These are phyloP conservation scores for Rhizoctonia solani DNA, from an alignment of 1,284 basidiomycete species.

Conservation along the genomic window DNA sequence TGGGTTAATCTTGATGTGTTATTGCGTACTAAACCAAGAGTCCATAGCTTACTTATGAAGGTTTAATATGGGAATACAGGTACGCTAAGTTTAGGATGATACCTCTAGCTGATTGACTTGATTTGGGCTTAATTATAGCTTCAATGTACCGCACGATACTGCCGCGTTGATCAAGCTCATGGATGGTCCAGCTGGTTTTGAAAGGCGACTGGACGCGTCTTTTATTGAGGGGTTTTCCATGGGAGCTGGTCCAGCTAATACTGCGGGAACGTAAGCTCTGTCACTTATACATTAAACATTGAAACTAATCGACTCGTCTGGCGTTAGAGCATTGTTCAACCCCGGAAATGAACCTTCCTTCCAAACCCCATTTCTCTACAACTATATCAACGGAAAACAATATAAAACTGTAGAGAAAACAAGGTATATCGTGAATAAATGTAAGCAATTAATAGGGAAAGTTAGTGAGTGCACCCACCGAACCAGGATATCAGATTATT, in stretches of 20 bases:
- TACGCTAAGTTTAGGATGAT: not conserved
- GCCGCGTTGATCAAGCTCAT: conserved; percentile 25
- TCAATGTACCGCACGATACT: conserved; percentile 10
- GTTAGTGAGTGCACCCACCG: not conserved
- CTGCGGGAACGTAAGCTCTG: conserved; percentile 8
- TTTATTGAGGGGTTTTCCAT: conserved; percentile 4
- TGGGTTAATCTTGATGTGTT: not conserved
- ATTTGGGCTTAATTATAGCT: not conserved
- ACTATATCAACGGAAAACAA: conserved; percentile 24
- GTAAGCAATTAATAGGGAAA: not conserved
- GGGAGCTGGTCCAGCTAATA: conserved; percentile 9
- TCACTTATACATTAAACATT: not conserved
- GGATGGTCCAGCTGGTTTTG: conserved; percentile 18
- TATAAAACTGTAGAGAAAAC: conserved; percentile 30
- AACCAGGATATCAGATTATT: not conserved
- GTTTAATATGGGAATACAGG: conserved; percentile 27
- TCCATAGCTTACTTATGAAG: conserved; percentile 19
- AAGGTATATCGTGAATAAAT: conserved; percentile 13
- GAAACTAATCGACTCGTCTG: not conserved
- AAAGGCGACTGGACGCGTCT: conserved; percentile 13
- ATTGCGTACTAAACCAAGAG: not conserved
- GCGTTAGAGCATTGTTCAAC: conserved; percentile 15
- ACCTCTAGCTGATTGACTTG: too few species aligned
- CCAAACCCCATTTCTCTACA: conserved; percentile 16
- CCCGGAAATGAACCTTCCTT: conserved; percentile 16